Evolutionary conservation across 345 rosid species (phyloP).

Genomic region (Populus simonii): DNA sequence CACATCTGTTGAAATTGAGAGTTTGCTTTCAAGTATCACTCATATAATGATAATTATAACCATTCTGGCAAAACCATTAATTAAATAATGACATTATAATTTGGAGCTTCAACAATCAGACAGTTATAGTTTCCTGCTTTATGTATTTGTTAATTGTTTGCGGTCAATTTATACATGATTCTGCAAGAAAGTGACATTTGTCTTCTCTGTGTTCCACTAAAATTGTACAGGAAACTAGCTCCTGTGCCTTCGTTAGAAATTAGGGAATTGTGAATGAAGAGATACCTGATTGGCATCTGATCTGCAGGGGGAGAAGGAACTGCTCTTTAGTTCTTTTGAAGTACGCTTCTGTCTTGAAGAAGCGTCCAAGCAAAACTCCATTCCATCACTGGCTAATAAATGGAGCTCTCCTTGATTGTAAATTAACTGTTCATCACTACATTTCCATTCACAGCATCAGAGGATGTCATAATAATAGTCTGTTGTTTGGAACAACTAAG

Average conservation of each 20-base stretch:
- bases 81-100: neutral
- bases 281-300: slow-evolving; percentile 78
- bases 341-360: slow-evolving; percentile 64
- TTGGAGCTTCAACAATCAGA: slow-evolving; percentile 5
- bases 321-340: slow-evolving; percentile 54
- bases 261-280: neutral
- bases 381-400: slow-evolving; percentile 47
- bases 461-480: neutral
- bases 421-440: slow-evolving; percentile 52
- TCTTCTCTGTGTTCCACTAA: neutral
- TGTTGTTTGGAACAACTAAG: slow-evolving; percentile 2
- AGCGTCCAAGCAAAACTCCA: slow-evolving; percentile 69
- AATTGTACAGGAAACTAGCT: neutral
- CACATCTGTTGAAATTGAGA: slow-evolving; percentile 55
- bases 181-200: neutral
- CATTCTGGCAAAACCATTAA: neutral
- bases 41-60: neutral
- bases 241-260: neutral
- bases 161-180: neutral
- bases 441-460: slow-evolving; percentile 18
- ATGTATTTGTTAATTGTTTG: neutral
- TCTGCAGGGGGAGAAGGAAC: slow-evolving; percentile 65
- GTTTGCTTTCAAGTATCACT: slow-evolving; percentile 12
- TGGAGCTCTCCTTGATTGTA: slow-evolving; percentile 42
- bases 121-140: neutral